These are phyloP conservation scores for Sphagnum contortum DNA, from an alignment of 225 moss, liverwort and hornwort genomes.

Conservation along the genomic window DNA sequence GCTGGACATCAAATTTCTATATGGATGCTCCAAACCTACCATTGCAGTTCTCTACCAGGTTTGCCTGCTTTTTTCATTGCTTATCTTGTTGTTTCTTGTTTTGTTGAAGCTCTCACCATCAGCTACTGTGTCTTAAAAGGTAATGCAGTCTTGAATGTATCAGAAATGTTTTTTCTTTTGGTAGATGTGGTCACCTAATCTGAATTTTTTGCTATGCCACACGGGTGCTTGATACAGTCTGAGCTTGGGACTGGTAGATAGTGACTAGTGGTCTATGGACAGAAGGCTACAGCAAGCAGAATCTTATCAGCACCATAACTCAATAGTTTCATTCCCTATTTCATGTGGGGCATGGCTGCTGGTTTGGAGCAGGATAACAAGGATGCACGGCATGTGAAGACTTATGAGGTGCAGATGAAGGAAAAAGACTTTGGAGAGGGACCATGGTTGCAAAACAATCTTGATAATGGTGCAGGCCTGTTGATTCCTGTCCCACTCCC, in stretches of 20 bases:
- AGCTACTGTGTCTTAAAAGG: too few species aligned
- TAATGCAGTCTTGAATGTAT: too few species aligned
- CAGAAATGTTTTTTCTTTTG: slow-evolving; percentile 3
- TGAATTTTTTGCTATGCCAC: not conserved
- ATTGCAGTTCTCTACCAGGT: slow-evolving; percentile 99
- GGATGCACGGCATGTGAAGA: slow-evolving; percentile 98
- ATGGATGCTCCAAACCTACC: slow-evolving; percentile 95
- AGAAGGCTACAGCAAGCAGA: too few species aligned
- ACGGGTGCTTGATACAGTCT: too few species aligned
- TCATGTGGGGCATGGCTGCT: too few species aligned
- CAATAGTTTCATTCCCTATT: too few species aligned
- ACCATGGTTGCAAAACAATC: slow-evolving; percentile 92
- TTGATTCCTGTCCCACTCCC: slow-evolving; percentile 91
- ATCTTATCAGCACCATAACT: too few species aligned
- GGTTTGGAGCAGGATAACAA: slow-evolving; percentile 69
- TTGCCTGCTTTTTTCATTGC: not conserved
- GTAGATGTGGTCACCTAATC: slow-evolving; percentile 6
- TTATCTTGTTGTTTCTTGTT: not conserved
- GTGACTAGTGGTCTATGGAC: too few species aligned
- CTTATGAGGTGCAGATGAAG: slow-evolving; percentile 92
- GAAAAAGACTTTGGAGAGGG: slow-evolving; percentile 99
- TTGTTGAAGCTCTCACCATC: not conserved
- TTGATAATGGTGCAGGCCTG: slow-evolving; percentile 94
- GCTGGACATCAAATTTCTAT: slow-evolving; percentile 94
- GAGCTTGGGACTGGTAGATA: too few species aligned